Evolutionary conservation across 148 eudicot genomes (phyloP).

Genomic region (Vaccinium darrowii): DNA sequence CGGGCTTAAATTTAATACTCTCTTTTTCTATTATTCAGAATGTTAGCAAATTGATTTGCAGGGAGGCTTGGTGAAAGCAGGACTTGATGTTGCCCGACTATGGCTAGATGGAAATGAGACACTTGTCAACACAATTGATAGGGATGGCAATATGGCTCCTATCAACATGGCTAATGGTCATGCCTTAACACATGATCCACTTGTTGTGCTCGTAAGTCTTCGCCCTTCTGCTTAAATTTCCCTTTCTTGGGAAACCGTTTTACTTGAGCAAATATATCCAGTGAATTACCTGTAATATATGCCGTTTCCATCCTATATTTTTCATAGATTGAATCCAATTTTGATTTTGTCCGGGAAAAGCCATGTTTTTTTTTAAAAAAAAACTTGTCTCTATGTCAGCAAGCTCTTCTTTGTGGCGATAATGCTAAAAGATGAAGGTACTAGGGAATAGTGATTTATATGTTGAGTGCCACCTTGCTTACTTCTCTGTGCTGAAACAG

Average conservation of each 20-base stretch:
- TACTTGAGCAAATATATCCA: too few species aligned
- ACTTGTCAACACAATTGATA: slow-evolving; percentile 81
- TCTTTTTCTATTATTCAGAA: not conserved
- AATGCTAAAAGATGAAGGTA: not conserved
- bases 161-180: slow-evolving; percentile 81
- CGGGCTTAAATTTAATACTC: not conserved
- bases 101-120: slow-evolving; percentile 98
- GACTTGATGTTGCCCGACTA: slow-evolving; percentile 93
- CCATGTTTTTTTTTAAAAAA: not conserved
- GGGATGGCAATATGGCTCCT: slow-evolving; percentile 83
- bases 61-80: slow-evolving; percentile 95
- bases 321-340: not conserved
- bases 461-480: not conserved
- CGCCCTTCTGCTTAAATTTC: not conserved
- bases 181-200: slow-evolving; percentile 89
- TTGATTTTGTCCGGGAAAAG: not conserved
- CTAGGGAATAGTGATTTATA: too few species aligned
- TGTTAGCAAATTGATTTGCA: slow-evolving; percentile 22
- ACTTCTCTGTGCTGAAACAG: slow-evolving; percentile 32
- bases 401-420: not conserved
- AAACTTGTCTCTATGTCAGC: not conserved
- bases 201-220: slow-evolving; percentile 83
- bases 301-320: not conserved
- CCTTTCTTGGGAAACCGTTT: not conserved
- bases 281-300: not conserved